A percentile compares a stretch with the other conserved stretches of the same genome.
Conservation (phyloP, 148 eudicot genomes). For the Nepenthes mirabilis region DNA sequence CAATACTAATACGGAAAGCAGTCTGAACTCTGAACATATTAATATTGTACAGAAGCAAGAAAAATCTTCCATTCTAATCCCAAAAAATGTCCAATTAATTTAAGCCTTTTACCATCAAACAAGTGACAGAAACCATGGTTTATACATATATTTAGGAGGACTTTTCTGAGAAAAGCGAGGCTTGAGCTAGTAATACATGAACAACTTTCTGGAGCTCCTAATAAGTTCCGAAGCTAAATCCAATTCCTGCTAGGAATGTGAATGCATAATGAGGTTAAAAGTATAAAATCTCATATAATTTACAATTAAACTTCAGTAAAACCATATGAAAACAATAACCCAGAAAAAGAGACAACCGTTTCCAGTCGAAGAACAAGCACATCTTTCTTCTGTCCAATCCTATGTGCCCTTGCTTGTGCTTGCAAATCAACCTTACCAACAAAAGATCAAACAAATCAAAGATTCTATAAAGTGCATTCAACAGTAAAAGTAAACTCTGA, state of each 20-base stretch:
- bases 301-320: background rate
- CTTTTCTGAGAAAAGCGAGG: no score
- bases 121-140: no score
- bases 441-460: conserved; percentile 3
- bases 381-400: conserved; percentile 99
- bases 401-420: conserved; percentile 99
- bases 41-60: no score
- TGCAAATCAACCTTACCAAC: conserved; percentile 82
- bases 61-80: no score
- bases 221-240: background rate
- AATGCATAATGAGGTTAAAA: background rate
- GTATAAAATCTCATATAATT: background rate
- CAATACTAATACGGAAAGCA: no score
- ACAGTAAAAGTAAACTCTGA: background rate
- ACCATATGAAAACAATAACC: background rate
- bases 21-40: no score
- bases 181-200: no score
- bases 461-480: background rate
- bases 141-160: no score
- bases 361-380: conserved; percentile 98
- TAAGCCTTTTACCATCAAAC: no score
- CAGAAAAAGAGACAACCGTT: conserved; percentile 42
- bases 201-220: background rate
- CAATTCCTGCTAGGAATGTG: background rate
- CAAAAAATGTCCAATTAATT: no score